phyloP scores from a whole-genome alignment of 1,284 basidiomycete genomes.

The Kalmanozyma brasiliensis region DNA sequence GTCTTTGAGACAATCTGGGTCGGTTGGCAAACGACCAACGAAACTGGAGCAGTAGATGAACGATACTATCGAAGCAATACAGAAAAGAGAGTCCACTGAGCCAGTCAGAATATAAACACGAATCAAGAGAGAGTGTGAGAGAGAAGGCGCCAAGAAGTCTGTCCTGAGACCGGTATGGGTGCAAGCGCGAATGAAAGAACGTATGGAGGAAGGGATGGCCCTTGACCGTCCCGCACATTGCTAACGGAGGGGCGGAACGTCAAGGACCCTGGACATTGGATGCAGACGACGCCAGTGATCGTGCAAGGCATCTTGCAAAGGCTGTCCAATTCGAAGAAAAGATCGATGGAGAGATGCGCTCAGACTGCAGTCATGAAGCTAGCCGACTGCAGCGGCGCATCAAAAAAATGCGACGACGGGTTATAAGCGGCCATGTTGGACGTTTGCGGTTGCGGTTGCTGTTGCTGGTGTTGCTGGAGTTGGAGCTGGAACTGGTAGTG shows the following conservation, averaged over 20 bases:
- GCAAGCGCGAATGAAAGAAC: background rate
- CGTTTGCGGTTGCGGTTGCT: conserved; percentile 25
- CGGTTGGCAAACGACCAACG: conserved; percentile 1
- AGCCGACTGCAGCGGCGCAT: conserved; percentile 52
- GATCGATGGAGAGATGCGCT: conserved; percentile 14
- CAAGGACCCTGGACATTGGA: conserved; percentile 11
- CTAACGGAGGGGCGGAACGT: conserved; percentile 22
- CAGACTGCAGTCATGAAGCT: conserved; percentile 50
- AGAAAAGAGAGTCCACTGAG: conserved; percentile 16
- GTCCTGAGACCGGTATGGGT: conserved; percentile 16
- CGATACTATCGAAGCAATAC: conserved; percentile 20
- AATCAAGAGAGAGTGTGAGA: conserved; percentile 3
- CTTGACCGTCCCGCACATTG: conserved; percentile 20
- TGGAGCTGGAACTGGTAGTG: conserved; percentile 21
- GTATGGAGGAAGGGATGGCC: conserved; percentile 7
- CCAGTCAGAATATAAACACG: conserved; percentile 1
- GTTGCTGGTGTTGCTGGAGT: conserved; percentile 23
- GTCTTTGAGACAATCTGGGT: background rate
- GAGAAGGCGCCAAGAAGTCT: conserved; percentile 20
- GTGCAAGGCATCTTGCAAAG: background rate
- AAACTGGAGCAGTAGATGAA: background rate
- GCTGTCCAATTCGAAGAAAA: background rate
- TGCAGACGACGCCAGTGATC: background rate
- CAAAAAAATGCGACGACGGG: conserved; percentile 48
- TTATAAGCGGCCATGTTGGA: conserved; percentile 24